Evolutionary conservation across 495 filamentous ascomycete genomes (phyloP).

Genomic region (Penicillium waksmanii): DNA sequence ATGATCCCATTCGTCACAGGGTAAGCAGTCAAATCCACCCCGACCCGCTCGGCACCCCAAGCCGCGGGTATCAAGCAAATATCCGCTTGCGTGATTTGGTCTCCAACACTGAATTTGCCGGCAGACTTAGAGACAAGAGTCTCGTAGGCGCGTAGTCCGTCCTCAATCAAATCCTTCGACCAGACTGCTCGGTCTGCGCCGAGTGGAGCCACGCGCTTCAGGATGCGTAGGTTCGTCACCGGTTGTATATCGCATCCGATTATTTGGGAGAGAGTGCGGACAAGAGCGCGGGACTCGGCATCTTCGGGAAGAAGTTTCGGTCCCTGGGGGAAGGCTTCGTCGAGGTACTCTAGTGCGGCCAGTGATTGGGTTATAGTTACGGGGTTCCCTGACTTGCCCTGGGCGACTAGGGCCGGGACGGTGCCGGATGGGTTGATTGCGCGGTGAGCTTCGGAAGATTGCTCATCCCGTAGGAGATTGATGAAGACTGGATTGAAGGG

Average conservation of each 20-base stretch:
- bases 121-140: slow-evolving; percentile 32
- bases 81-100: slow-evolving; percentile 55
- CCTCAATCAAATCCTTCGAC: slow-evolving; percentile 44
- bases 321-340: slow-evolving; percentile 44
- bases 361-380: slow-evolving; percentile 54
- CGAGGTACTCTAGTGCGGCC: slow-evolving; percentile 57
- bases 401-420: slow-evolving; percentile 53
- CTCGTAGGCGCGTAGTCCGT: slow-evolving; percentile 55
- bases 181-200: slow-evolving; percentile 41
- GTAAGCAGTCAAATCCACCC: slow-evolving; percentile 47
- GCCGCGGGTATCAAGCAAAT: slow-evolving; percentile 55
- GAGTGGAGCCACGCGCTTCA: slow-evolving; percentile 45
- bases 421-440: slow-evolving; percentile 51
- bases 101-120: slow-evolving; percentile 53
- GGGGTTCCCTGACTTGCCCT: slow-evolving; percentile 18
- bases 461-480: slow-evolving; percentile 51
- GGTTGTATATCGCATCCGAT: slow-evolving; percentile 55
- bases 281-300: slow-evolving; percentile 37
- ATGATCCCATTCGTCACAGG: slow-evolving; percentile 44
- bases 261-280: slow-evolving; percentile 49
- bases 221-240: slow-evolving; percentile 50
- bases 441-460: slow-evolving; percentile 35
- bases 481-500: slow-evolving; percentile 45
- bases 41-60: slow-evolving; percentile 52
- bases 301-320: slow-evolving; percentile 44